Conservation (phyloP, 805 yeast species). For the Zygoascus biomembranicola region DNA sequence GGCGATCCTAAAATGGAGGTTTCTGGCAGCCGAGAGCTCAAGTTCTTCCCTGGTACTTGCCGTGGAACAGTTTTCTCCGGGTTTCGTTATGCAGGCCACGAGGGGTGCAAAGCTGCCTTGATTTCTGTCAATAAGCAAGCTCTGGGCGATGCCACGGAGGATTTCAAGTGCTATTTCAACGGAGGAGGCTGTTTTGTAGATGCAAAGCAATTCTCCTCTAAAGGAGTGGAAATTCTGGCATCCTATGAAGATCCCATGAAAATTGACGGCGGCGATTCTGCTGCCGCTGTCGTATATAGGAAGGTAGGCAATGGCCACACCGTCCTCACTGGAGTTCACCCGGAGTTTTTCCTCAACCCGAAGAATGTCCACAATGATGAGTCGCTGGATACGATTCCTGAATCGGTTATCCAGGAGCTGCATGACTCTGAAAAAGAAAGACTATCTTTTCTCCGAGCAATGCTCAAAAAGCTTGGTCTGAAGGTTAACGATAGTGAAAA, state of each 20-base stretch:
- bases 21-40: constrained; percentile 74
- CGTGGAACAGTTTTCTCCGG: constrained; percentile 80
- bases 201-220: constrained; percentile 42
- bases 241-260: constrained; percentile 49
- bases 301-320: constrained; percentile 68
- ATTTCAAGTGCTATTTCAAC: constrained; percentile 49
- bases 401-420: constrained; percentile 23
- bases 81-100: constrained; percentile 66
- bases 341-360: constrained; percentile 57
- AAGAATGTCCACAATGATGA: constrained; percentile 17
- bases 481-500: constrained; percentile 49
- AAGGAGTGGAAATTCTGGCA: constrained; percentile 63
- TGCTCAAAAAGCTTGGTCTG: constrained; percentile 56
- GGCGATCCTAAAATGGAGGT: constrained; percentile 69
- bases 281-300: constrained; percentile 69
- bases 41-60: constrained; percentile 72
- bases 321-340: constrained; percentile 78
- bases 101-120: constrained; percentile 59
- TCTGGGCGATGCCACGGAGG: constrained; percentile 5
- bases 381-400: constrained; percentile 3
- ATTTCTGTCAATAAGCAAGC: constrained; percentile 31
- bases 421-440: constrained; percentile 40
- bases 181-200: constrained; percentile 88
- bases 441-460: constrained; percentile 44
- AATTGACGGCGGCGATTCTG: constrained; percentile 32